These are phyloP conservation scores for Chrysoporthe deuterocubensis DNA, from an alignment of 2,329 filamentous ascomycete genomes.

Conservation along the genomic window DNA sequence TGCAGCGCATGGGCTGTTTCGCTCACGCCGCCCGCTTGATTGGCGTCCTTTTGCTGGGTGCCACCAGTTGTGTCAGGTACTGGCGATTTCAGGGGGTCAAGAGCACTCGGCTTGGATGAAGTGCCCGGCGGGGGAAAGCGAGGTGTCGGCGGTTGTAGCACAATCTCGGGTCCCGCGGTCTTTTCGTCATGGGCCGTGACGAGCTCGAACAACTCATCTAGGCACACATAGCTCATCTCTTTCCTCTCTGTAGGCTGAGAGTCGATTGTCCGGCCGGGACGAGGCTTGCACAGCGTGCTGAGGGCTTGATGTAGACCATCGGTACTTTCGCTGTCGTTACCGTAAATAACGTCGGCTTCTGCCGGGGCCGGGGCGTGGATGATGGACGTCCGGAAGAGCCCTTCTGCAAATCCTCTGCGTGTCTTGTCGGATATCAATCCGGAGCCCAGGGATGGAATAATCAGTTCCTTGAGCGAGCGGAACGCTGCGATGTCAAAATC, in stretches of 20 bases:
- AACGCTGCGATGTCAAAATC: constrained; percentile 81
- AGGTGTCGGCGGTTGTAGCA: constrained; percentile 51
- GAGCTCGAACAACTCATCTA: constrained; percentile 77
- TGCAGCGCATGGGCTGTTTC: constrained; percentile 44
- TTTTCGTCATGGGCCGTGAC: constrained; percentile 57
- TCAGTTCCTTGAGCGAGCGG: constrained; percentile 67
- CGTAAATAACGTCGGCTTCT: constrained; percentile 63
- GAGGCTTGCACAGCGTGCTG: constrained; percentile 63
- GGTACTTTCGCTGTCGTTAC: constrained; percentile 42
- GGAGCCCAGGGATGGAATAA: constrained; percentile 75
- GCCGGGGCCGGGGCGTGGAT: constrained; percentile 67
- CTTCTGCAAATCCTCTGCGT: constrained; percentile 71
- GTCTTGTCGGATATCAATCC: constrained; percentile 67
- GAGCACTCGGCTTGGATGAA: constrained; percentile 30
- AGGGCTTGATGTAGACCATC: constrained; percentile 53
- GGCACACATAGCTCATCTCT: constrained; percentile 78
- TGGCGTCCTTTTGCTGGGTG: constrained; percentile 20
- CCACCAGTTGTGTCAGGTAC: constrained; percentile 27
- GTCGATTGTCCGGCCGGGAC: constrained; percentile 74
- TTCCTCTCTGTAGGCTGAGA: constrained; percentile 66
- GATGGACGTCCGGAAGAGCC: constrained; percentile 80
- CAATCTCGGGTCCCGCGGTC: constrained; percentile 41
- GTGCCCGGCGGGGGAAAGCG: constrained; percentile 39
- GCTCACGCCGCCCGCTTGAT: constrained; percentile 30
- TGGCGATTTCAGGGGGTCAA: constrained; percentile 26